Evolutionary conservation across 495 filamentous ascomycete species (phyloP), one percentile per base, ranked within the genome.

Genomic region (Penicillium diatomitis): DNA sequence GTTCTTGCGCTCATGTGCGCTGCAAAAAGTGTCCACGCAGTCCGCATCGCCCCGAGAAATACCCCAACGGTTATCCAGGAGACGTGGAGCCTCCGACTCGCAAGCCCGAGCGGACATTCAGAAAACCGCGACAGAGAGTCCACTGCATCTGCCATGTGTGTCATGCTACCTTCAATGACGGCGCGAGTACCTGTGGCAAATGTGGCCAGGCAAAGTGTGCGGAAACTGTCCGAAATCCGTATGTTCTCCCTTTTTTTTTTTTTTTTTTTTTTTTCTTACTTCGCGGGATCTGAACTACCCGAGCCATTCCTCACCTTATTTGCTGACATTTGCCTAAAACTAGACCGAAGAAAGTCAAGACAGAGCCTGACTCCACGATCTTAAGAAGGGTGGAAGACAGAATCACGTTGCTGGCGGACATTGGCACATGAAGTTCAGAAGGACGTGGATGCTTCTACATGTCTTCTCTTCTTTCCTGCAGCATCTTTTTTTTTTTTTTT

Each of bases 11-110:
- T 38, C 90, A 96, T 67, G 58, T 75, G 29, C 84, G 87, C 35
- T 95, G 90, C 78, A 85, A 80, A 54, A 79, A 77, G 48, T 95
- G 89, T 66, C 88, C 87, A 8, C 71, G 89, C 37, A 83, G 88
- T 49, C 87, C 88, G 40, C 64, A 82, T 31, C 88, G 87, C 63
- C 76, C 78, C 46, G 70, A 85, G 43, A 88, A 85, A 57, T 87
- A 86, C 56, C 82, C 86, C 0, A 76, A 85, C 55, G 87, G 86
- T 27, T 90, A 88, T 65, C 84, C 87, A 8, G 84, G 85, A 12
- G 87, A 92, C 61, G 73, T 51, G n/a, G 67, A 75, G 7, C 63
- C 67, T 5, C 57, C 61, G 1, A 54, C 46, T 28, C 50, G 65
- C 38, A 51, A 60, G 32, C 65, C 62, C 7, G 54, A 64, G 51